A percentile compares a stretch with the other conserved stretches of the same genome.
Evolutionary conservation across 2,329 filamentous ascomycete species (phyloP).

Genomic region (Phyllosticta citrichinensis): DNA sequence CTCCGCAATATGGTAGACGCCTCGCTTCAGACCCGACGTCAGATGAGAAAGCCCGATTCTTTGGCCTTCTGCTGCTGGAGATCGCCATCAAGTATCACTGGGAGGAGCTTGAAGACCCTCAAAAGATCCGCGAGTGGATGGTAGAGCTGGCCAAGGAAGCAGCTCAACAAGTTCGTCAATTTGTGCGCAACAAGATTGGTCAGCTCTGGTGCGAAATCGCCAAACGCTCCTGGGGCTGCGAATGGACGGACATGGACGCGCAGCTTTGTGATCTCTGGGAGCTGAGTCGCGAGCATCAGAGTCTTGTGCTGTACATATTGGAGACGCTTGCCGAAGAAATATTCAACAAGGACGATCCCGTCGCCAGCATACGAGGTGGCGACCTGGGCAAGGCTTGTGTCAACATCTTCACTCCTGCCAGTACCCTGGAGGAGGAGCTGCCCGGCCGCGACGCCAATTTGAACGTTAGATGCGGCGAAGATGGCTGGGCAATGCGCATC

Average conservation of each 20-base stretch:
- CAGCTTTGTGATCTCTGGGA: conserved; percentile 73
- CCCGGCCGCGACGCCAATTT: conserved; percentile 60
- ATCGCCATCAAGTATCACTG: conserved; percentile 81
- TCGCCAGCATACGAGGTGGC: conserved; percentile 72
- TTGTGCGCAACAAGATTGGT: conserved; percentile 85
- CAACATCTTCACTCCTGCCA: conserved; percentile 79
- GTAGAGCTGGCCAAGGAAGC: conserved; percentile 66
- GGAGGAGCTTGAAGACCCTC: conserved; percentile 59
- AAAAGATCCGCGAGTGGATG: conserved; percentile 65
- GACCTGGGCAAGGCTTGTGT: conserved; percentile 82
- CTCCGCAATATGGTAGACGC: conserved; percentile 74
- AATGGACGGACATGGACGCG: conserved; percentile 92
- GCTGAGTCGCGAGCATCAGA: conserved; percentile 55
- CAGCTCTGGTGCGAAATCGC: conserved; percentile 92
- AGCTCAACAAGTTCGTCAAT: conserved; percentile 62
- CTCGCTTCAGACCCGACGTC: conserved; percentile 69
- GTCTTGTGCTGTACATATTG: conserved; percentile 77
- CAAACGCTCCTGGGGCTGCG: conserved; percentile 82
- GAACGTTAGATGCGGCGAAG: conserved; percentile 63
- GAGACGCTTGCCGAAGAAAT: conserved; percentile 92
- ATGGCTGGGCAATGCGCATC: conserved; percentile 80
- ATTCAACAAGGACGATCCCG: conserved; percentile 80
- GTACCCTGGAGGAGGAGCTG: conserved; percentile 65
- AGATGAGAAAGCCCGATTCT: conserved; percentile 78
- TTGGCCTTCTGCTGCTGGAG: conserved; percentile 84